phyloP scores from a whole-genome alignment of 768 basidiomycete species.

The Termitomyces sp. region DNA sequence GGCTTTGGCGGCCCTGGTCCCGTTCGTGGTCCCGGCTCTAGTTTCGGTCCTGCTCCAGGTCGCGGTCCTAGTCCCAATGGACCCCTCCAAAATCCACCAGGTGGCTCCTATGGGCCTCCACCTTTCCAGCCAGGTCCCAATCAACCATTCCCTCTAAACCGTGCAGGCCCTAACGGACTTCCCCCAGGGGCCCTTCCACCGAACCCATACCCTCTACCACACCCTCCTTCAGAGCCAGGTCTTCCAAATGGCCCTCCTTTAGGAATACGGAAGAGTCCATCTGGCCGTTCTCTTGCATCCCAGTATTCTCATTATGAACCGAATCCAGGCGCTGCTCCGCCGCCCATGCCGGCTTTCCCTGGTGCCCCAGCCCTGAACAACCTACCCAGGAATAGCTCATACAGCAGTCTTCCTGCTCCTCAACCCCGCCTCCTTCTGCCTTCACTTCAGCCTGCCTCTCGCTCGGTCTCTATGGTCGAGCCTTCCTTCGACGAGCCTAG shows the following conservation, averaged over 20 bases:
- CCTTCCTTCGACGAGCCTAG: slow-evolving; percentile 65
- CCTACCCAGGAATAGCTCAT: slow-evolving; percentile 36
- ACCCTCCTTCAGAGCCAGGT: slow-evolving; percentile 48
- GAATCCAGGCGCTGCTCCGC: slow-evolving; percentile 20
- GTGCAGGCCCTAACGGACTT: slow-evolving; percentile 15
- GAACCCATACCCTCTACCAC: slow-evolving; percentile 19
- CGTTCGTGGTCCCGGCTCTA: background rate
- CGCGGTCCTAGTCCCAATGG: slow-evolving; percentile 13
- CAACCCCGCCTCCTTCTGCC: slow-evolving; percentile 57
- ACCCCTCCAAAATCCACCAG: slow-evolving; percentile 3
- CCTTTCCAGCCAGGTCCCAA: slow-evolving; percentile 15
- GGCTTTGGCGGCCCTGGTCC: background rate
- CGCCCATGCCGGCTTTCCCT: slow-evolving; percentile 41
- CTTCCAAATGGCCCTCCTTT: slow-evolving; percentile 28
- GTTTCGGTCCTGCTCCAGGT: slow-evolving; percentile 6
- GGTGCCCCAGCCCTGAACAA: slow-evolving; percentile 26
- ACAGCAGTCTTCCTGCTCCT: slow-evolving; percentile 35
- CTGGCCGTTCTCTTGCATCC: slow-evolving; percentile 54
- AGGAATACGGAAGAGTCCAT: slow-evolving; percentile 48
- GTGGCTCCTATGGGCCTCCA: slow-evolving; percentile 13
- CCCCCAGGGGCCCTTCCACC: slow-evolving; percentile 16
- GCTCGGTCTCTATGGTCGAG: slow-evolving; percentile 47
- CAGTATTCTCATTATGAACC: slow-evolving; percentile 46
- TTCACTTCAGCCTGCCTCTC: slow-evolving; percentile 54
- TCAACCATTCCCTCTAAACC: slow-evolving; percentile 10